A percentile compares a stretch with the other conserved stretches of the same genome.
Conservation (phyloP, 768 basidiomycete species). For the Mycena amicta region DNA sequence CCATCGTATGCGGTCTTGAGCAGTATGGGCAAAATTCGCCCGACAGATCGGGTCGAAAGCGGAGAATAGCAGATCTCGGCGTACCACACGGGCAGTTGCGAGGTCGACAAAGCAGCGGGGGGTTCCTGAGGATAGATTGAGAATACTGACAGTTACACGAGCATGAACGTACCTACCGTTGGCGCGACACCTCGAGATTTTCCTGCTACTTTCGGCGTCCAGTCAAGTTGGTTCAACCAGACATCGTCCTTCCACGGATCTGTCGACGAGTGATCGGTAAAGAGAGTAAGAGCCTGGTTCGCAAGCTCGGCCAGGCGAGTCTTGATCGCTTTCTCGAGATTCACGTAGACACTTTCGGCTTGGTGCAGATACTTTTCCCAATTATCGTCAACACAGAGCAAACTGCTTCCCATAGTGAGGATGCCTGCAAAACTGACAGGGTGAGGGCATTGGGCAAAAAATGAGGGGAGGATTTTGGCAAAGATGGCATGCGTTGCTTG, state of each 20-base stretch:
- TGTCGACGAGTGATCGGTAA: conserved; percentile 30
- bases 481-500: conserved; percentile 83
- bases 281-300: conserved; percentile 51
- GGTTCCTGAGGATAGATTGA: too few relatives aligned
- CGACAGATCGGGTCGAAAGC: conserved; percentile 41
- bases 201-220: conserved; percentile 84
- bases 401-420: conserved; percentile 88
- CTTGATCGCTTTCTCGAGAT: conserved; percentile 67
- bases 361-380: conserved; percentile 84
- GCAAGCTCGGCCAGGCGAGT: conserved; percentile 69
- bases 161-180: too few relatives aligned
- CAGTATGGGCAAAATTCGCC: conserved; percentile 67
- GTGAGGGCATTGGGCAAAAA: conserved; percentile 81
- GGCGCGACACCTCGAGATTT: conserved; percentile 64
- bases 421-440: conserved; percentile 93
- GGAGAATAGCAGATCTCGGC: conserved; percentile 48
- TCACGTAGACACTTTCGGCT: conserved; percentile 76
- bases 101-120: too few relatives aligned
- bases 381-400: conserved; percentile 85
- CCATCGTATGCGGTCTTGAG: conserved; percentile 64
- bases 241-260: conserved; percentile 70
- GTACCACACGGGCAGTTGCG: conserved; percentile 59
- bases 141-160: too few relatives aligned
- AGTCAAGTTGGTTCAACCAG: conserved; percentile 91
- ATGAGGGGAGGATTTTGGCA: conserved; percentile 74